A percentile compares a stretch with the other conserved stretches of the same genome.
Conservation (phyloP, 371 early-diverging fungal species). For the Mortierella sp. region DNA sequence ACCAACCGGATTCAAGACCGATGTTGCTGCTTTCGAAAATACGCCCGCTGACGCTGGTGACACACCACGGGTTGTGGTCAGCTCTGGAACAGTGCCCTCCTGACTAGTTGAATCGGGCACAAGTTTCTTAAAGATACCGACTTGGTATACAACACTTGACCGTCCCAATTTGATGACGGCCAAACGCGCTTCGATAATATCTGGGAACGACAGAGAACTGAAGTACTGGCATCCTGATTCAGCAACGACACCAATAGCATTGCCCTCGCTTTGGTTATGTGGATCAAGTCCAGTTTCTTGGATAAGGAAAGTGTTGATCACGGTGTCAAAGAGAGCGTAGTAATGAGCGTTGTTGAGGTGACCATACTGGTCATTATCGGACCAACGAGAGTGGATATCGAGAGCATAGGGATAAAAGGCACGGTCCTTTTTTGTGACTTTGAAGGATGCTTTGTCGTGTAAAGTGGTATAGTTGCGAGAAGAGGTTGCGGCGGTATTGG, state of each 20-base stretch:
- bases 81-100: background rate
- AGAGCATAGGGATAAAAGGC: conserved; percentile 55
- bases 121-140: conserved; percentile 69
- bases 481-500: background rate
- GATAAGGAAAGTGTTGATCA: conserved; percentile 70
- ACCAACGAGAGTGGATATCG: conserved; percentile 63
- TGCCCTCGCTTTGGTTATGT: conserved; percentile 40
- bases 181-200: conserved; percentile 66
- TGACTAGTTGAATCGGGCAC: conserved; percentile 1
- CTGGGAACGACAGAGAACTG: conserved; percentile 68
- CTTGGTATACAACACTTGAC: conserved; percentile 69
- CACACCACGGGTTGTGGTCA: background rate
- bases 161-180: conserved; percentile 67
- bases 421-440: conserved; percentile 46
- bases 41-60: conserved; percentile 26
- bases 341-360: conserved; percentile 75
- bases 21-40: conserved; percentile 20
- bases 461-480: conserved; percentile 30
- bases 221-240: conserved; percentile 64
- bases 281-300: conserved; percentile 63
- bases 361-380: conserved; percentile 73
- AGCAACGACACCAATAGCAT: conserved; percentile 69
- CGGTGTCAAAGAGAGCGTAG: conserved; percentile 71
- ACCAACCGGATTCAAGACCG: conserved; percentile 12
- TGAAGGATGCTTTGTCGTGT: background rate